Base-by-base conservation (phyloP, 768 basidiomycete species). In the Paxillus involutus region DNA sequence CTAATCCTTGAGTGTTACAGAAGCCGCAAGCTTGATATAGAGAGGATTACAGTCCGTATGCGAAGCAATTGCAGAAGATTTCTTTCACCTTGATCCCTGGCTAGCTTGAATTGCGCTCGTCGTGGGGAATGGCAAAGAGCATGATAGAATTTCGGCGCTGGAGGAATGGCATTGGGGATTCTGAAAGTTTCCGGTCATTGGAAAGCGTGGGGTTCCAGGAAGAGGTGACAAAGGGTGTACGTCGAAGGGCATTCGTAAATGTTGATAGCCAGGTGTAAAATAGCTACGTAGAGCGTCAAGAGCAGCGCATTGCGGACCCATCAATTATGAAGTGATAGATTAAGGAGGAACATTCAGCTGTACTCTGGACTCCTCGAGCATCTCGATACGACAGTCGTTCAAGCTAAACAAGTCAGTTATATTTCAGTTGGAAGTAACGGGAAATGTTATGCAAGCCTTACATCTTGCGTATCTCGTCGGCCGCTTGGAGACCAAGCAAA, bases 311-410 rank as follows among this genome's bases (percentile, higher is more conserved):
- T 19, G n/a, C 14, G n/a, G 37, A 37, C n/a, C 2, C 46, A 13
- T 19, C 32, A 17, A 36, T 16, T 58, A 58, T 6, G 39, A 44
- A 41, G 56, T 58, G 59, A 60, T 53, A 16, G 54, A 55, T 17
- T 55, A 53, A 13, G 50, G 41, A 40, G 65, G 62, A 36, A 40
- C 32, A 29, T 73, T 67, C 35, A 79, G 59, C 29, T 77, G 77
- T 17, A 78, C 78, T 29, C 75, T 72, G 7, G 85, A 83, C 16
- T 85, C 71, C 44, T 77, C 81, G 45, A 82, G 71, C 80, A 87
- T 85, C 65, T 86, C 86, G 57, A 82, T 65, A 29, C 80, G 78
- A 58, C 83, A 88, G 45, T 86, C 85, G 49, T 80, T 73, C 62
- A 89, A 71, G 49, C 87, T 89, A 49, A 8, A 11, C 30, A 42